These are phyloP conservation scores for Hirsutella minnesotensis DNA, from an alignment of 2,329 filamentous ascomycete genomes.

Conservation along the genomic window DNA sequence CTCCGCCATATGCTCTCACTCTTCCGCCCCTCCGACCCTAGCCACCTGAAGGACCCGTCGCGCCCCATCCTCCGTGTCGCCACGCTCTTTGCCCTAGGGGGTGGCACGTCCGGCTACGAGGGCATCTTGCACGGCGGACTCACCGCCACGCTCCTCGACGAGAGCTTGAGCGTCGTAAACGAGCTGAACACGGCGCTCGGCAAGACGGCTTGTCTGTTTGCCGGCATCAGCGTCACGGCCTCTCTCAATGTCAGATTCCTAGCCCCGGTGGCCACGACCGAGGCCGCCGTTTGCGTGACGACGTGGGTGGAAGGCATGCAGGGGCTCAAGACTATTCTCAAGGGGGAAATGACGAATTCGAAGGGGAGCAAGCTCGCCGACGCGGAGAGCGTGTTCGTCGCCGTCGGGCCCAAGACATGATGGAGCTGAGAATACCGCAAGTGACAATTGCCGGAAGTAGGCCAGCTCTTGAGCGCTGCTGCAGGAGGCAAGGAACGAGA, in stretches of 20 bases:
- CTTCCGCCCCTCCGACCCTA: not conserved
- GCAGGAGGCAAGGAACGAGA: too few relatives aligned
- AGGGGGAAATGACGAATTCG: not conserved
- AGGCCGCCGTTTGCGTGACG: not conserved
- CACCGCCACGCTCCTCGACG: constrained; percentile 1
- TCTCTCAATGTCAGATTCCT: not conserved
- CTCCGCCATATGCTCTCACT: not conserved
- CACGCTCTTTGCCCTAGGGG: not conserved
- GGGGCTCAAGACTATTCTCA: not conserved
- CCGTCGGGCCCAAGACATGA: too few relatives aligned
- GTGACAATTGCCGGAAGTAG: too few relatives aligned
- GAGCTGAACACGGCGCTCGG: not conserved
- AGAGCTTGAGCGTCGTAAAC: not conserved
- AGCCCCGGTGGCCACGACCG: not conserved
- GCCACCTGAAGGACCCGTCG: not conserved
- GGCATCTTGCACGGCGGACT: constrained; percentile 1
- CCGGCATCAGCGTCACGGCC: not conserved
- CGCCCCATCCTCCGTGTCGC: constrained; percentile 1
- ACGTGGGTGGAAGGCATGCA: not conserved
- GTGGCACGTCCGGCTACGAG: not conserved
- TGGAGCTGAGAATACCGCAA: too few relatives aligned
- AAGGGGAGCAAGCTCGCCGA: not conserved
- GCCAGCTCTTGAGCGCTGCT: too few relatives aligned
- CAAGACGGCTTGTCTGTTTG: not conserved
- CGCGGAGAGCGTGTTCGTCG: too few relatives aligned